These are phyloP conservation scores for Sphagnum magellanicum DNA, from an alignment of 228 moss, liverwort and hornwort species.

Conservation along the genomic window DNA sequence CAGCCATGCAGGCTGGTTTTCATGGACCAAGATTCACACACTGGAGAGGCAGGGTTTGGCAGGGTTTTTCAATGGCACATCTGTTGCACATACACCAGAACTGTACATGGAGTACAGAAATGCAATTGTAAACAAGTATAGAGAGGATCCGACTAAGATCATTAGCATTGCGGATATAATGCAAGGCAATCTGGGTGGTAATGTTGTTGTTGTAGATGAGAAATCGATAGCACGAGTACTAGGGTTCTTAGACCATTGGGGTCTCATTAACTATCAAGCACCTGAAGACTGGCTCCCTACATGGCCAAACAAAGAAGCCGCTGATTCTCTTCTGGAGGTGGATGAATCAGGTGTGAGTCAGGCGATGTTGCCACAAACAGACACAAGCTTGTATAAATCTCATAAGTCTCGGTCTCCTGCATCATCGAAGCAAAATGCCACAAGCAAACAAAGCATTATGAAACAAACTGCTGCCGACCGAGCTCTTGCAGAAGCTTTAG, in stretches of 20 bases:
- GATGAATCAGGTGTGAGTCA: slow-evolving; percentile 39
- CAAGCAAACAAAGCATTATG: slow-evolving; percentile 21
- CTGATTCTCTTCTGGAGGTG: slow-evolving; percentile 25
- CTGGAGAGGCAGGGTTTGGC: slow-evolving; percentile 80
- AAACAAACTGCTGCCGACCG: slow-evolving; percentile 29
- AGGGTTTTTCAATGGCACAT: slow-evolving; percentile 73
- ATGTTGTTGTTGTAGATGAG: slow-evolving; percentile 27
- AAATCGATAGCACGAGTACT: slow-evolving; percentile 47
- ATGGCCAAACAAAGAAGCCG: slow-evolving; percentile 24
- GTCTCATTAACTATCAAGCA: slow-evolving; percentile 91
- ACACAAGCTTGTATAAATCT: slow-evolving; percentile 70
- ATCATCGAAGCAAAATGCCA: not conserved
- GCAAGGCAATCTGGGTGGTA: slow-evolving; percentile 55
- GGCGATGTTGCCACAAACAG: slow-evolving; percentile 38
- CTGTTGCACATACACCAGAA: slow-evolving; percentile 58
- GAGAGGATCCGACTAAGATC: slow-evolving; percentile 65
- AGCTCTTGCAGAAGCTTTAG: slow-evolving; percentile 60
- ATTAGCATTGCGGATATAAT: slow-evolving; percentile 50
- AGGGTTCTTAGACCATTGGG: slow-evolving; percentile 97
- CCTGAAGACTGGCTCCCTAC: slow-evolving; percentile 37
- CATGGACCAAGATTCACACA: slow-evolving; percentile 72
- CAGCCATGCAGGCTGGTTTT: slow-evolving; percentile 99
- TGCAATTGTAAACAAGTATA: slow-evolving; percentile 65
- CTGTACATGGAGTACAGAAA: slow-evolving; percentile 73
- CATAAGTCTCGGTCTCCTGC: slow-evolving; percentile 51